Percentiles rank a stretch among this genome's conserved stretches.
Conservation (phyloP, 78 protist species). For the Pigoraptor vietnamica region DNA sequence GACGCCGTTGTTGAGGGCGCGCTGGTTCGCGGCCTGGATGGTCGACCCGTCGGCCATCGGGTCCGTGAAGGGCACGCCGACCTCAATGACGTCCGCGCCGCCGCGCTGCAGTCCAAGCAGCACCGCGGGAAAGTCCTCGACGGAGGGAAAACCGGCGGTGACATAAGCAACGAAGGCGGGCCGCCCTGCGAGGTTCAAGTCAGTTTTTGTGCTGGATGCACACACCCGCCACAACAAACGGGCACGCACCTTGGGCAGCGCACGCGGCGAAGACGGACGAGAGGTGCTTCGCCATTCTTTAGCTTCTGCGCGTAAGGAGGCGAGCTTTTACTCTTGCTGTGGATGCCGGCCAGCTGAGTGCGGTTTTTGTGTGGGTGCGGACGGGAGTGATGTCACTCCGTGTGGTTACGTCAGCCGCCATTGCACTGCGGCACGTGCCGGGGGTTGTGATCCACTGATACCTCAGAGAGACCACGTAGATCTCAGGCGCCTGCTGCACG, state of each 20-base stretch:
- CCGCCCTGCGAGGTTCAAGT: neutral
- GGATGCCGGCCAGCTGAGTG: too few relatives aligned
- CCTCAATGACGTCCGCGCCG: slow-evolving; percentile 79
- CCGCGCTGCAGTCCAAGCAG: slow-evolving; percentile 48
- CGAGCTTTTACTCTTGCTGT: too few relatives aligned
- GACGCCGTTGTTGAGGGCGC: slow-evolving; percentile 29
- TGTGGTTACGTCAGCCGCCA: too few relatives aligned
- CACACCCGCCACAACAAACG: too few relatives aligned
- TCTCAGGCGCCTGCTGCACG: too few relatives aligned
- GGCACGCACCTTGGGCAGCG: neutral
- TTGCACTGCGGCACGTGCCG: too few relatives aligned
- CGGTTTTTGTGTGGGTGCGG: too few relatives aligned
- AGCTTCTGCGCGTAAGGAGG: too few relatives aligned
- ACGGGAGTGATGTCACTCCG: too few relatives aligned
- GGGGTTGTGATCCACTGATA: neutral
- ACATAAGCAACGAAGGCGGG: slow-evolving; percentile 51
- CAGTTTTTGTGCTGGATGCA: too few relatives aligned
- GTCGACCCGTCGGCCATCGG: slow-evolving; percentile 63
- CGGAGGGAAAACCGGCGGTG: slow-evolving; percentile 55
- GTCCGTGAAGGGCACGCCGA: slow-evolving; percentile 58
- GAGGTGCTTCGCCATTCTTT: neutral
- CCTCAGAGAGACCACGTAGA: neutral
- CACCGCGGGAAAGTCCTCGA: neutral
- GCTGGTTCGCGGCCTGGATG: slow-evolving; percentile 44
- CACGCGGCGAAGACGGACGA: neutral